Evolutionary conservation across 1,139 yeast species (phyloP).

Genomic region (Candida smagusa): DNA sequence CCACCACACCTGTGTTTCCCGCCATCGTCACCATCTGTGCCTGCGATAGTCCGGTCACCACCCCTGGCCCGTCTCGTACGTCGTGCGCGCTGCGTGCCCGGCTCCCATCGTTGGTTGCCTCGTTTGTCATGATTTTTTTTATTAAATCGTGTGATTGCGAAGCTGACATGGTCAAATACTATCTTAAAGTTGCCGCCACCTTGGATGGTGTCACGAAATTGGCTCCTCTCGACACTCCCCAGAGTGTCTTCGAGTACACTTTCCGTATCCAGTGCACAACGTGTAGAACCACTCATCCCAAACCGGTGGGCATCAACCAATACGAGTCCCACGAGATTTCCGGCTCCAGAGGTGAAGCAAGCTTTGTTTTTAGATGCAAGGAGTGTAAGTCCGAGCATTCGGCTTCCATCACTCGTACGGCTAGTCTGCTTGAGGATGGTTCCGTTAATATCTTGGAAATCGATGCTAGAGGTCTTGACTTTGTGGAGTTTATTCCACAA

Average conservation of each 20-base stretch:
- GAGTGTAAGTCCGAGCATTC: conserved; percentile 51
- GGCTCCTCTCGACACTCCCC: conserved; percentile 59
- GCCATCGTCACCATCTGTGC: conserved; percentile 40
- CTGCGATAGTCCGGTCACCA: conserved; percentile 6
- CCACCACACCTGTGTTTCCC: conserved; percentile 15
- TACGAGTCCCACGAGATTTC: conserved; percentile 59
- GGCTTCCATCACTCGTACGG: conserved; percentile 37
- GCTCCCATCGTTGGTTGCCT: background rate
- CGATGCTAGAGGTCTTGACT: conserved; percentile 83
- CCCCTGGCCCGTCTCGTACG: background rate
- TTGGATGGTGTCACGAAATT: conserved; percentile 62
- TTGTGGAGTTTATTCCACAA: conserved; percentile 63
- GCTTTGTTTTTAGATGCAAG: conserved; percentile 75
- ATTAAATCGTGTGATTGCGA: background rate
- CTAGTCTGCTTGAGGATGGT: conserved; percentile 23
- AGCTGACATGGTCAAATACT: conserved; percentile 36
- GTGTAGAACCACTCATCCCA: conserved; percentile 76
- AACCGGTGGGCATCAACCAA: conserved; percentile 68
- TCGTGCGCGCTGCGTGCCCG: background rate
- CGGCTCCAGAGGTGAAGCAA: conserved; percentile 82
- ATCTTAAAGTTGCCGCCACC: conserved; percentile 56
- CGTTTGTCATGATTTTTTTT: background rate
- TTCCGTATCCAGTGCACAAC: conserved; percentile 72
- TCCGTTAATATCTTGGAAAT: conserved; percentile 55
- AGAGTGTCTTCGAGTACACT: conserved; percentile 67